A percentile compares a stretch with the other conserved stretches of the same genome.
Conservation (phyloP, 371 early-diverging fungal genomes). For the Mortierella polycephala region DNA sequence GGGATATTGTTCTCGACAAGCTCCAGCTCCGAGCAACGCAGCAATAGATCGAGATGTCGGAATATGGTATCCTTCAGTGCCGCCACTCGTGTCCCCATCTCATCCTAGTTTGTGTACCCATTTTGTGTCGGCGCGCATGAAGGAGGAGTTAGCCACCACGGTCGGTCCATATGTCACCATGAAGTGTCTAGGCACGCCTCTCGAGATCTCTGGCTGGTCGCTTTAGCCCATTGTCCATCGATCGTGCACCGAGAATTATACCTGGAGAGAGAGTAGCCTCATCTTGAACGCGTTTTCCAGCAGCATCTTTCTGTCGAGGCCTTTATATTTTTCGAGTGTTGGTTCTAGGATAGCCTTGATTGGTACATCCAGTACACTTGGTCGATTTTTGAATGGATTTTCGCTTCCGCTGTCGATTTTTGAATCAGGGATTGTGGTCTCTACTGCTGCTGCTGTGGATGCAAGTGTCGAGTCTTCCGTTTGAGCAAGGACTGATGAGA, state of each 20-base stretch:
- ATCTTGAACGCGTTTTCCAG: slow-evolving; percentile 47
- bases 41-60: slow-evolving; percentile 31
- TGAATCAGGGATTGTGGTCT: too few species aligned
- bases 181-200: neutral
- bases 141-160: slow-evolving; percentile 1
- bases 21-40: slow-evolving; percentile 43
- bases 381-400: slow-evolving; percentile 12
- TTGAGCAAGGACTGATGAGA: slow-evolving; percentile 13
- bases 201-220: neutral
- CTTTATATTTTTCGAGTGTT: slow-evolving; percentile 15
- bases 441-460: neutral
- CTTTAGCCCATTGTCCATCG: neutral
- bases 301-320: slow-evolving; percentile 19
- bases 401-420: neutral
- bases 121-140: neutral
- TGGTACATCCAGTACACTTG: slow-evolving; percentile 16
- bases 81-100: slow-evolving; percentile 18
- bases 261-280: slow-evolving; percentile 39
- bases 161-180: neutral
- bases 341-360: slow-evolving; percentile 22
- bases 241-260: slow-evolving; percentile 4
- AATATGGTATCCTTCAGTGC: slow-evolving; percentile 38
- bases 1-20: slow-evolving; percentile 60
- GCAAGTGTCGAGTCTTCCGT: neutral
- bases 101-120: slow-evolving; percentile 24